Percentiles rank a stretch among this genome's conserved stretches.
These are phyloP conservation scores for Pythium vanterpoolii DNA, from an alignment of 352 stramenopile genomes.

Conservation along the genomic window DNA sequence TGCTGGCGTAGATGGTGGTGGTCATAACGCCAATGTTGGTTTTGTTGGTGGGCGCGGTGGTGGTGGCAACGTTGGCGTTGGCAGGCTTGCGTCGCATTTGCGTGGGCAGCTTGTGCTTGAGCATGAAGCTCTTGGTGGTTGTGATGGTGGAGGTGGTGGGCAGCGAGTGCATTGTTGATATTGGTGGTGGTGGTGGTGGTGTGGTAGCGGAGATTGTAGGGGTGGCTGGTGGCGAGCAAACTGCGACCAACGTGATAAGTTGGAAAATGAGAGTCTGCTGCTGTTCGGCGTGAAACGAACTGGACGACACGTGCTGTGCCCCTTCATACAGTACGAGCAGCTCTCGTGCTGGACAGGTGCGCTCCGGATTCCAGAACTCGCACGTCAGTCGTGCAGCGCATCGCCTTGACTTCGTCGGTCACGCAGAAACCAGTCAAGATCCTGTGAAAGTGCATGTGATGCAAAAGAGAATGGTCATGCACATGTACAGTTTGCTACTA, in stretches of 20 bases:
- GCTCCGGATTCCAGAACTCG: constrained; percentile 10
- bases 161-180: constrained; percentile 12
- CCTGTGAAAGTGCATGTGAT: background rate
- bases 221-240: background rate
- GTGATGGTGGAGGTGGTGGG: constrained; percentile 6
- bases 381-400: constrained; percentile 16
- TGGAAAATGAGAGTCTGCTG: constrained; percentile 7
- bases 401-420: constrained; percentile 12
- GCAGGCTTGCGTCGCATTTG: constrained; percentile 2
- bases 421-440: background rate
- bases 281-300: background rate
- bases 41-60: too few relatives aligned
- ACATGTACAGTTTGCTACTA: background rate
- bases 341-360: constrained; percentile 3
- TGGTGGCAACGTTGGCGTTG: background rate
- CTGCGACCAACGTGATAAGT: constrained; percentile 2
- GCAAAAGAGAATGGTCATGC: background rate
- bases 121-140: constrained; percentile 1
- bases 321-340: constrained; percentile 8
- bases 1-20: background rate
- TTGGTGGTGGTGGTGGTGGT: background rate
- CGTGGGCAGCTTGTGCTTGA: constrained; percentile 9
- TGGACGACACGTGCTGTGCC: constrained; percentile 16
- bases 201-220: too few relatives aligned
- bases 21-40: background rate